These are phyloP conservation scores for Secale cereale DNA, from an alignment of 176 grass and related monocot genomes.

Conservation along the genomic window DNA sequence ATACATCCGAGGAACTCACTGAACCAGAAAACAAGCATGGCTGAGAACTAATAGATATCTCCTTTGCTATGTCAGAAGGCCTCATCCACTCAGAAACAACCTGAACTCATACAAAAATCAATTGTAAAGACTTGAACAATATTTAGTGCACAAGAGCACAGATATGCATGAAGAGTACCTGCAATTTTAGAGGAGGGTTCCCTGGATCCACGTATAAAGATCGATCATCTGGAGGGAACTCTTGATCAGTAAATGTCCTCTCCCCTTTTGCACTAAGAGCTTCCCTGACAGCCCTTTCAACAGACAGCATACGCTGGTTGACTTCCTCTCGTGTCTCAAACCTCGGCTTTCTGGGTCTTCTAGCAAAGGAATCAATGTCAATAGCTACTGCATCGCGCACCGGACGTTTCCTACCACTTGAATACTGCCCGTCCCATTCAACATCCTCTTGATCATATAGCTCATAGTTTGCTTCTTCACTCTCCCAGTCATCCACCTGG, in stretches of 20 bases:
- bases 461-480: constrained; percentile 84
- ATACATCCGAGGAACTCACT: constrained; percentile 95
- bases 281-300: constrained; percentile 93
- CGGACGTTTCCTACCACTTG: constrained; percentile 85
- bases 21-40: constrained; percentile 97
- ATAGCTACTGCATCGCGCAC: constrained; percentile 74
- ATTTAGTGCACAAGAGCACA: constrained; percentile 6
- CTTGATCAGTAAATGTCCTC: constrained; percentile 77
- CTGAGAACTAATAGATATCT: constrained; percentile 61
- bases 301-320: constrained; percentile 89
- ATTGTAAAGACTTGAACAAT: constrained; percentile 15
- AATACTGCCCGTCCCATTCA: constrained; percentile 99
- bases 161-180: constrained; percentile 52
- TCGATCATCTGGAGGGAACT: constrained; percentile 85
- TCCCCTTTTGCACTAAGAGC: constrained; percentile 91
- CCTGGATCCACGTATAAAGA: constrained; percentile 83
- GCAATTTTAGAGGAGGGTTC: constrained; percentile 78
- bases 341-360: constrained; percentile 80
- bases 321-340: constrained; percentile 96
- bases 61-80: constrained; percentile 75
- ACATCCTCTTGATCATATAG: constrained; percentile 94
- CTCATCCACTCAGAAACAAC: constrained; percentile 99
- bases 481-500: constrained; percentile 95
- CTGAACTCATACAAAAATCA: constrained; percentile 38
- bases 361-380: constrained; percentile 78